Conservation (phyloP, 805 yeast species). For the Candida silvicultrix region DNA sequence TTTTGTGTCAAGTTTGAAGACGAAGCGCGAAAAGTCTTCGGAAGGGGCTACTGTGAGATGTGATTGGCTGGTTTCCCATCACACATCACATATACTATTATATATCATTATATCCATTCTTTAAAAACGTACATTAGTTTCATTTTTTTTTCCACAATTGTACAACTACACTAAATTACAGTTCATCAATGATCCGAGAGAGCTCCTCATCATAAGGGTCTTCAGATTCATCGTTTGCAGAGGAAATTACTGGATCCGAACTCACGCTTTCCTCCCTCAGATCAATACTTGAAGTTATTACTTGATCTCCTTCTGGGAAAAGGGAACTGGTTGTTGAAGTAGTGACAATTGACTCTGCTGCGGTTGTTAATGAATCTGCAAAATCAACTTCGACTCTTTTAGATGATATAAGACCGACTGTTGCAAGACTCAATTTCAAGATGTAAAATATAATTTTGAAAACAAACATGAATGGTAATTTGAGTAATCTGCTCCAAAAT, state of each 20-base stretch:
- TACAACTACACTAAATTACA: no score
- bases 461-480: conserved; percentile 13
- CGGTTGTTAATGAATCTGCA: background rate
- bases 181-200: conserved; percentile 2
- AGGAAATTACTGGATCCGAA: background rate
- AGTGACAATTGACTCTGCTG: background rate
- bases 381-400: conserved; percentile 4
- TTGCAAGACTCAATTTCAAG: conserved; percentile 5
- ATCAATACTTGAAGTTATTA: background rate
- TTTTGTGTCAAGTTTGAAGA: no score
- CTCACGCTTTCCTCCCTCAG: no score
- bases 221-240: background rate
- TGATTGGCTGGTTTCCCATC: no score
- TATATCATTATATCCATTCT: background rate
- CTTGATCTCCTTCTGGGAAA: background rate
- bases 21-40: no score
- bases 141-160: no score
- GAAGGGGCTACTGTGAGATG: no score
- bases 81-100: no score
- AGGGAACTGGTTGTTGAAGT: background rate
- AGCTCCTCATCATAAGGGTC: background rate
- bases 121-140: no score
- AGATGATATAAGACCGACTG: conserved; percentile 8
- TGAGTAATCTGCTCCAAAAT: conserved; percentile 16
- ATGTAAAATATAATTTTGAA: conserved; percentile 7